These are phyloP conservation scores for Gnaphalium uliginosum DNA, from an alignment of 129 eudicot genomes.

Conservation along the genomic window DNA sequence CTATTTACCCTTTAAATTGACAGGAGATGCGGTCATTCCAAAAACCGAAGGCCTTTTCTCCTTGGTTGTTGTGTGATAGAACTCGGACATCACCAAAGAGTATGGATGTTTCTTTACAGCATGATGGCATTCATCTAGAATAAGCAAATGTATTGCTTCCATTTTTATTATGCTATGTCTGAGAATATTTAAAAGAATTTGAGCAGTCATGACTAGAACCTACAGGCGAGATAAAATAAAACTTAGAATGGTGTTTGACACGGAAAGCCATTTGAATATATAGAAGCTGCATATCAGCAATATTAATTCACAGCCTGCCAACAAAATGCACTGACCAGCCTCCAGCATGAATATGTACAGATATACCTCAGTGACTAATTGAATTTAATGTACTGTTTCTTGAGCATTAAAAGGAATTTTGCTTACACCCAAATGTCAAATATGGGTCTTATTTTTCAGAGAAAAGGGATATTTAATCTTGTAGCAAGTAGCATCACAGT, in stretches of 20 bases:
- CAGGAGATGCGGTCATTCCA: slow-evolving; percentile 99
- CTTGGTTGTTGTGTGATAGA: slow-evolving; percentile 97
- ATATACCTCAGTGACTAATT: slow-evolving; percentile 1
- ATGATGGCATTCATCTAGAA: slow-evolving; percentile 98
- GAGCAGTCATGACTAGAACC: slow-evolving; percentile 99
- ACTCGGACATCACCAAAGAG: slow-evolving; percentile 98
- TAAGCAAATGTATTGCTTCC: slow-evolving; percentile 85
- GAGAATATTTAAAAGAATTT: slow-evolving; percentile 86
- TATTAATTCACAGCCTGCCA: slow-evolving; percentile 1
- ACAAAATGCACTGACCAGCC: background rate
- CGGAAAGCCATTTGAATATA: background rate
- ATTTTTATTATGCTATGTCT: slow-evolving; percentile 96
- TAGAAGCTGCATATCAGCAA: background rate
- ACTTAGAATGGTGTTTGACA: slow-evolving; percentile 1
- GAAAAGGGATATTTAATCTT: background rate
- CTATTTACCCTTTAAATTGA: slow-evolving; percentile 81
- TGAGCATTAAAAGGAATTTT: background rate
- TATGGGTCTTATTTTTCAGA: background rate
- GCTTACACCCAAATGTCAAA: background rate
- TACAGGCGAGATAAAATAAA: slow-evolving; percentile 35
- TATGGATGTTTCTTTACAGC: slow-evolving; percentile 99
- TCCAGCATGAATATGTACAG: slow-evolving; percentile 12
- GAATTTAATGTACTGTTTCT: background rate
- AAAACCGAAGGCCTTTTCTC: slow-evolving; percentile 93
- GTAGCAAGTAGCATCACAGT: slow-evolving; percentile 5